Evolutionary conservation across 2,329 filamentous ascomycete species (phyloP).

Genomic region (Trichocomaceae sp.): DNA sequence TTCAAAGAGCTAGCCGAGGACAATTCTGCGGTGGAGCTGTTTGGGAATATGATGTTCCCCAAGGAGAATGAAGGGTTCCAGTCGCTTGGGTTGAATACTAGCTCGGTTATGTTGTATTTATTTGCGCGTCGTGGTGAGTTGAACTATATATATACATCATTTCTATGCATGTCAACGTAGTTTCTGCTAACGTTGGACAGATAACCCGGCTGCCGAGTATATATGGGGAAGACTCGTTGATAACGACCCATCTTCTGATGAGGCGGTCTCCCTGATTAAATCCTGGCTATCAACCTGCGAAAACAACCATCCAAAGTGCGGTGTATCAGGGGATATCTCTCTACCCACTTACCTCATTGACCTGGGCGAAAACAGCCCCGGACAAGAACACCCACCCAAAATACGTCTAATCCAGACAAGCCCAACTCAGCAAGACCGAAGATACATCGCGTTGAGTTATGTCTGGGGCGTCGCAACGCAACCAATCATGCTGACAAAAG

Average conservation of each 20-base stretch:
- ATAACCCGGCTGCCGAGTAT: constrained; percentile 5
- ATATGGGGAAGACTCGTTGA: constrained; percentile 1
- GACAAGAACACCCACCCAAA: neutral
- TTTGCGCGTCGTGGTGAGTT: no score
- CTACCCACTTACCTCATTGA: constrained; percentile 8
- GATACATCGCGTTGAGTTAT: constrained; percentile 4
- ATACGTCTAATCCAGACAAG: constrained; percentile 4
- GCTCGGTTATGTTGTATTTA: no score
- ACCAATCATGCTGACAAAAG: neutral
- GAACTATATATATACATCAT: no score
- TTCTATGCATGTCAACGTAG: no score
- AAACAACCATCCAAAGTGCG: neutral
- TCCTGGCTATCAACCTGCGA: neutral
- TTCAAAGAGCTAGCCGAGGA: no score
- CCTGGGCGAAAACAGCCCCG: neutral
- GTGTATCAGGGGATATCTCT: neutral
- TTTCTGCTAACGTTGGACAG: neutral
- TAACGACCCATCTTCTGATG: neutral
- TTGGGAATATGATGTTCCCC: no score
- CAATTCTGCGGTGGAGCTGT: no score
- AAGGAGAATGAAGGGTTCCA: no score
- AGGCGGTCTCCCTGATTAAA: neutral
- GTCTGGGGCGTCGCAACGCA: constrained; percentile 4
- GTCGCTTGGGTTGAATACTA: no score
- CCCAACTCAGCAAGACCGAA: neutral